A percentile compares a stretch with the other conserved stretches of the same genome.
These are phyloP conservation scores for Penicillium robsamsonii DNA, from an alignment of 495 filamentous ascomycete genomes.

Conservation along the genomic window DNA sequence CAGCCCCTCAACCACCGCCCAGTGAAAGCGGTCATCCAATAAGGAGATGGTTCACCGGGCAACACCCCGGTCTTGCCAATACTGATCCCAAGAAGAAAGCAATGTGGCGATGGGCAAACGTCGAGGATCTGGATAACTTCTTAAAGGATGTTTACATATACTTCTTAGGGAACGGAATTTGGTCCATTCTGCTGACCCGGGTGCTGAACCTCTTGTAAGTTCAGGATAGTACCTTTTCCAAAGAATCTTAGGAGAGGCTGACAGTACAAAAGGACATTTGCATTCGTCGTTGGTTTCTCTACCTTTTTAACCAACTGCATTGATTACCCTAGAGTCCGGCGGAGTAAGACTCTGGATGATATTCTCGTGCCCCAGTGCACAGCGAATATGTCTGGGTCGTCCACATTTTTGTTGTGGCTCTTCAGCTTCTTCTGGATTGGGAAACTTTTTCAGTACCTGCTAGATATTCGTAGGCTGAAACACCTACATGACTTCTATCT, in stretches of 20 bases:
- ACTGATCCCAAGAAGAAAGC: conserved; percentile 75
- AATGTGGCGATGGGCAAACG: conserved; percentile 95
- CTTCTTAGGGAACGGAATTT: conserved; percentile 80
- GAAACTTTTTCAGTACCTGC: conserved; percentile 68
- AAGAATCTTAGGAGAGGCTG: conserved; percentile 5
- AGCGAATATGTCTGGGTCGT: conserved; percentile 75
- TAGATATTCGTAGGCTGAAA: conserved; percentile 72
- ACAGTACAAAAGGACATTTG: conserved; percentile 51
- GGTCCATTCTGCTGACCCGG: conserved; percentile 78
- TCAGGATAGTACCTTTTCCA: background rate
- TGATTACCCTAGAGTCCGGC: conserved; percentile 71
- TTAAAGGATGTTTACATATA: conserved; percentile 89
- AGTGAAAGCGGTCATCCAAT: conserved; percentile 21
- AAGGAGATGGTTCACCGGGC: conserved; percentile 34
- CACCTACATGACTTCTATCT: conserved; percentile 87
- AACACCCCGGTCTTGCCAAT: conserved; percentile 46
- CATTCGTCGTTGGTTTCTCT: conserved; percentile 80
- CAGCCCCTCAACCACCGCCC: conserved; percentile 55
- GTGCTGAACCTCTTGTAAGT: conserved; percentile 72
- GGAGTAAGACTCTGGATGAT: conserved; percentile 71
- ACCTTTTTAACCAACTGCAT: conserved; percentile 88
- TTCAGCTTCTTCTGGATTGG: conserved; percentile 86
- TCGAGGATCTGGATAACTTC: conserved; percentile 87
- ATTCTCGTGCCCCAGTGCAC: conserved; percentile 82
- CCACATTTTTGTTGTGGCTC: conserved; percentile 79